phyloP scores from a whole-genome alignment of 768 basidiomycete genomes.

The Dioszegia hungarica region DNA sequence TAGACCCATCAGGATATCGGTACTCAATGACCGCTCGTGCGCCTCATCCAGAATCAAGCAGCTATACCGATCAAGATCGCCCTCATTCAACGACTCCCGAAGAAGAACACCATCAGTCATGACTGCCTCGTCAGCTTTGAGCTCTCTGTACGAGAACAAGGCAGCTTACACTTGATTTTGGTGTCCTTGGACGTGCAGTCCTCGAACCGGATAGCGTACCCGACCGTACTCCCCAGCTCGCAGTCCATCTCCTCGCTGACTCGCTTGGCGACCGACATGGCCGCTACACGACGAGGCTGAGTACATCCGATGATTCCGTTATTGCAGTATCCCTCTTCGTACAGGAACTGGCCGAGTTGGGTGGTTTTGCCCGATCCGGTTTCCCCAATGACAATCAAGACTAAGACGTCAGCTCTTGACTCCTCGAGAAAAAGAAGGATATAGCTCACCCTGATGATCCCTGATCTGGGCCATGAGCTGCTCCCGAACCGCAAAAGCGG shows the following conservation, averaged over 20 bases:
- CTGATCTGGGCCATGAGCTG: slow-evolving; percentile 80
- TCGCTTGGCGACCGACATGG: slow-evolving; percentile 99
- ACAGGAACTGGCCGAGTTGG: slow-evolving; percentile 87
- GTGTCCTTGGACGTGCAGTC: slow-evolving; percentile 92
- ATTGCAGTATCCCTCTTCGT: slow-evolving; percentile 91
- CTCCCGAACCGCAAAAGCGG: slow-evolving; percentile 94
- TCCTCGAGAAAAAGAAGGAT: background rate
- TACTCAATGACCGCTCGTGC: slow-evolving; percentile 93
- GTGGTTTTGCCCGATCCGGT: slow-evolving; percentile 99
- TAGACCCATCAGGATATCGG: slow-evolving; percentile 96
- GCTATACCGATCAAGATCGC: slow-evolving; percentile 94
- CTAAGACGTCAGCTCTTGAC: slow-evolving; percentile 51
- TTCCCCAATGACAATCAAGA: slow-evolving; percentile 94
- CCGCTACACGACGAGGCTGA: slow-evolving; percentile 95
- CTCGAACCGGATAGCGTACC: slow-evolving; percentile 97
- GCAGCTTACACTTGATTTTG: slow-evolving; percentile 82
- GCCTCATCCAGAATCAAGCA: slow-evolving; percentile 99
- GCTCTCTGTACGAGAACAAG: background rate
- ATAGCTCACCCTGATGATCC: slow-evolving; percentile 80
- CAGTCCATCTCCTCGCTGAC: slow-evolving; percentile 99
- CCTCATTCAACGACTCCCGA: slow-evolving; percentile 96
- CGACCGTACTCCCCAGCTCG: slow-evolving; percentile 82
- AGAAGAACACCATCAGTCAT: slow-evolving; percentile 99
- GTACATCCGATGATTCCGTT: slow-evolving; percentile 93
- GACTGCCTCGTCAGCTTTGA: slow-evolving; percentile 56